phyloP scores from a whole-genome alignment of 2,329 filamentous ascomycete genomes.

The Tolypocladium cylindrosporum region DNA sequence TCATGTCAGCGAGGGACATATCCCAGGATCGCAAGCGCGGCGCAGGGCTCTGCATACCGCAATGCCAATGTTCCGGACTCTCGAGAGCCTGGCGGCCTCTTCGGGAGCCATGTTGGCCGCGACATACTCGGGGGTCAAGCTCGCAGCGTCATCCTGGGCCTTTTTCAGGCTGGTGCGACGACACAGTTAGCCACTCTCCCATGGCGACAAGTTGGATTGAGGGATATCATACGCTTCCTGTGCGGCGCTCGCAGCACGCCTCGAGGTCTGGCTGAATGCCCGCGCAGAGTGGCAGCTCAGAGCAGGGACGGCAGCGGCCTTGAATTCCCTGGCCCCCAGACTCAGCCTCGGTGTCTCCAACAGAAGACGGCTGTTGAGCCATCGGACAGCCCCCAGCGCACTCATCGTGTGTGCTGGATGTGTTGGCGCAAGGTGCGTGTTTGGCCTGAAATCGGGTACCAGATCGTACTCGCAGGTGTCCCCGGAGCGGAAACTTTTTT shows the following conservation, averaged over 20 bases:
- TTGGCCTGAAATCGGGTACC: not conserved
- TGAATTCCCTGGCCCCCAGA: constrained; percentile 16
- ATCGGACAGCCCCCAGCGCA: constrained; percentile 27
- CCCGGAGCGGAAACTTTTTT: not conserved
- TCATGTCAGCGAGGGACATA: not conserved
- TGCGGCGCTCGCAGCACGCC: constrained; percentile 21
- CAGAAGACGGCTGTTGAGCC: constrained; percentile 29
- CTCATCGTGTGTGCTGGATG: constrained; percentile 22
- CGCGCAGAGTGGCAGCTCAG: constrained; percentile 14
- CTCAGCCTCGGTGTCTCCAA: constrained; percentile 16
- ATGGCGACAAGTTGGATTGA: not conserved
- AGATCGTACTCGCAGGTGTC: not conserved
- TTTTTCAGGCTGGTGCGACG: constrained; percentile 30
- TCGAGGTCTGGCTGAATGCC: constrained; percentile 22
- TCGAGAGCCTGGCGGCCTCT: constrained; percentile 67
- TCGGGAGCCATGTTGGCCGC: constrained; percentile 71
- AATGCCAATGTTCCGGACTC: constrained; percentile 95
- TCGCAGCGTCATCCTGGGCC: constrained; percentile 41
- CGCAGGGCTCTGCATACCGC: constrained; percentile 47
- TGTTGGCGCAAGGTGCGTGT: not conserved
- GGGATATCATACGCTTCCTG: constrained; percentile 29
- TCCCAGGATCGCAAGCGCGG: not conserved
- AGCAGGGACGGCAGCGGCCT: constrained; percentile 12
- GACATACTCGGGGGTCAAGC: constrained; percentile 48
- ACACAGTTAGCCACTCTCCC: constrained; percentile 6